phyloP scores from a whole-genome alignment of 768 basidiomycete genomes.

The Mycena pura region DNA sequence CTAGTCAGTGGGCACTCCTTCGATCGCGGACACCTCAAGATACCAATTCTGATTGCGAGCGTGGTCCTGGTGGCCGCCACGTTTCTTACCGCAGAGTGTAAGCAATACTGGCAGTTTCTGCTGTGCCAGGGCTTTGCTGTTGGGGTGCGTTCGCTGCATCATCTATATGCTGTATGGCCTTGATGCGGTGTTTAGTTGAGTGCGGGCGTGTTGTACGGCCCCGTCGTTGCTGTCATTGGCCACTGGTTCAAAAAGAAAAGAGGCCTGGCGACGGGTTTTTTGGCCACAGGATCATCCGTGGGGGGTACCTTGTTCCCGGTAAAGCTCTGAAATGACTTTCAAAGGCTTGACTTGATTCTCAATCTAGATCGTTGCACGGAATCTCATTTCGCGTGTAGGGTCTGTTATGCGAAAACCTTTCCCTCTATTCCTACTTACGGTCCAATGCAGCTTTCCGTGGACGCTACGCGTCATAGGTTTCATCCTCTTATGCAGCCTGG shows the following conservation, averaged over 20 bases:
- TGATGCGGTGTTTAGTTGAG: constrained; percentile 31
- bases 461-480: constrained; percentile 71
- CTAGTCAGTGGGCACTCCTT: constrained; percentile 73
- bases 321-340: not conserved
- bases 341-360: not conserved
- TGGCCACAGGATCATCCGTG: constrained; percentile 61
- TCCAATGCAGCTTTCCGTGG: constrained; percentile 64
- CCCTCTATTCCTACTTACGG: not conserved
- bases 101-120: constrained; percentile 78
- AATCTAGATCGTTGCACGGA: constrained; percentile 51
- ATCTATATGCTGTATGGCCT: not conserved
- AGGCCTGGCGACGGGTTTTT: constrained; percentile 60
- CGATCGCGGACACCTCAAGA: constrained; percentile 70
- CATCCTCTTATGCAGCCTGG: constrained; percentile 55
- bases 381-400: constrained; percentile 61
- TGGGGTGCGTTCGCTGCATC: constrained; percentile 49
- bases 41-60: constrained; percentile 56
- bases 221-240: constrained; percentile 54
- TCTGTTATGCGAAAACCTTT: no score
- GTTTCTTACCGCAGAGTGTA: constrained; percentile 77
- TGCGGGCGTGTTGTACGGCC: constrained; percentile 57
- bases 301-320: constrained; percentile 68
- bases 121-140: constrained; percentile 74
- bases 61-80: constrained; percentile 60
- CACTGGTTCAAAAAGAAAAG: constrained; percentile 71